phyloP scores from a whole-genome alignment of 2,329 filamentous ascomycete genomes.

The Herpomyces periplanetae region DNA sequence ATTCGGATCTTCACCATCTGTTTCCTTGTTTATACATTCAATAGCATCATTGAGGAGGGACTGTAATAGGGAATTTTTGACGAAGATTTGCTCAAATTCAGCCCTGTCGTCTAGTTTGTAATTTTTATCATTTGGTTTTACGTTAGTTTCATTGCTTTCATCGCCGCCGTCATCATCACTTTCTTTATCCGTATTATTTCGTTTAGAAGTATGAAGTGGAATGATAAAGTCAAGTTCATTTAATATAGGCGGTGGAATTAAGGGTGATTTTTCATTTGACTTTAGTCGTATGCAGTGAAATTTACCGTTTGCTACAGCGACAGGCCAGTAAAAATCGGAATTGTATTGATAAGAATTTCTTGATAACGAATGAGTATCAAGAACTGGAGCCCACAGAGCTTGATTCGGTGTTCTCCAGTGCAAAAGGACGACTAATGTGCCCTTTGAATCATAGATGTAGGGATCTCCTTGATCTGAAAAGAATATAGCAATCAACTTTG shows the following conservation, averaged over 20 bases:
- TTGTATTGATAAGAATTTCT: conserved; percentile 53
- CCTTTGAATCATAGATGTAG: conserved; percentile 75
- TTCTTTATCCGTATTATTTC: conserved; percentile 7
- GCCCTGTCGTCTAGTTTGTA: no score
- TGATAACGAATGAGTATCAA: conserved; percentile 50
- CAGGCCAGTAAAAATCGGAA: conserved; percentile 66
- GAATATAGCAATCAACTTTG: conserved; percentile 39
- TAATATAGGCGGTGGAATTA: conserved; percentile 56
- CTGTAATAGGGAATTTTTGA: no score
- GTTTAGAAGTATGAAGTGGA: conserved; percentile 14
- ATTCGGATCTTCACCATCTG: conserved; percentile 25
- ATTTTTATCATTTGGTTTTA: conserved; percentile 7
- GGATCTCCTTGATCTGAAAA: conserved; percentile 82
- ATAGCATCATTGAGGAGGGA: conserved; percentile 8
- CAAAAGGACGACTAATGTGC: conserved; percentile 46
- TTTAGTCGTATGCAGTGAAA: conserved; percentile 99
- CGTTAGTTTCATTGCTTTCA: conserved; percentile 12
- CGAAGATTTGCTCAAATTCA: no score
- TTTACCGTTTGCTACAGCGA: conserved; percentile 55
- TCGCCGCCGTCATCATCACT: conserved; percentile 7
- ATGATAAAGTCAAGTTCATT: conserved; percentile 76
- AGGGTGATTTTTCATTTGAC: conserved; percentile 62
- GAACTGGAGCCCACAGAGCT: conserved; percentile 58
- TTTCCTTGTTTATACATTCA: conserved; percentile 7
- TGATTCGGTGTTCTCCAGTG: conserved; percentile 63